phyloP scores from a whole-genome alignment of 2,329 filamentous ascomycete genomes.

The Arthroderma sp. region DNA sequence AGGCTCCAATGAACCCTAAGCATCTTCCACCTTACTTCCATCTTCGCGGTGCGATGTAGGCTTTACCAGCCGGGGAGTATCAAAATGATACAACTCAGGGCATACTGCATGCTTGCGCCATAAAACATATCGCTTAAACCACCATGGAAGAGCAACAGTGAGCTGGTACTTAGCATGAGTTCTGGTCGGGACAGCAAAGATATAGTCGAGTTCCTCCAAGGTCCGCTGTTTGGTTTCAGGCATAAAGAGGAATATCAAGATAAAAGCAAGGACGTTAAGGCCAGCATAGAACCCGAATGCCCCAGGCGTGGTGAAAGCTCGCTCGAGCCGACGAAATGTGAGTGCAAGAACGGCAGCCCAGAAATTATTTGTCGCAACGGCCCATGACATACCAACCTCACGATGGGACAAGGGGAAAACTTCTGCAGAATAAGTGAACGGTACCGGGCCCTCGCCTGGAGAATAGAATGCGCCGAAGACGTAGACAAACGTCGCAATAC shows the following conservation, averaged over 20 bases:
- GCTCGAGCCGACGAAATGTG: conserved; percentile 31
- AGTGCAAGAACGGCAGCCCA: conserved; percentile 32
- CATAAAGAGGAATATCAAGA: conserved; percentile 51
- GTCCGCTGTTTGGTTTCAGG: conserved; percentile 46
- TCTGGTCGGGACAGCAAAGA: conserved; percentile 47
- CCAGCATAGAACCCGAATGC: conserved; percentile 50
- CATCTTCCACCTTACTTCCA: background rate
- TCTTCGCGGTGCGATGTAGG: background rate
- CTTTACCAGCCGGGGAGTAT: conserved; percentile 2
- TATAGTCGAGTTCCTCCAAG: conserved; percentile 45
- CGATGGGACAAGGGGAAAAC: conserved; percentile 44
- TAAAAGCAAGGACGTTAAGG: conserved; percentile 46
- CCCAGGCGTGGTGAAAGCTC: conserved; percentile 38
- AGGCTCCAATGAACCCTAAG: background rate
- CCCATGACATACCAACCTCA: conserved; percentile 38
- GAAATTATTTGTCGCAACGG: conserved; percentile 31
- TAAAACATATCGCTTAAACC: conserved; percentile 44
- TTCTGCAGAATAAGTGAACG: conserved; percentile 41
- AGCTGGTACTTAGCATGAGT: conserved; percentile 47
- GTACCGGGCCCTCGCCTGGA: conserved; percentile 47
- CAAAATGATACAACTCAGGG: conserved; percentile 34
- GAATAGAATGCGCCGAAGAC: conserved; percentile 54
- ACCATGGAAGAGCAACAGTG: conserved; percentile 46
- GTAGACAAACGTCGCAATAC: conserved; percentile 51
- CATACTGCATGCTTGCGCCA: conserved; percentile 35